These are phyloP conservation scores for Ophiostoma tasmaniense DNA, from an alignment of 2,329 filamentous ascomycete species.

Conservation along the genomic window DNA sequence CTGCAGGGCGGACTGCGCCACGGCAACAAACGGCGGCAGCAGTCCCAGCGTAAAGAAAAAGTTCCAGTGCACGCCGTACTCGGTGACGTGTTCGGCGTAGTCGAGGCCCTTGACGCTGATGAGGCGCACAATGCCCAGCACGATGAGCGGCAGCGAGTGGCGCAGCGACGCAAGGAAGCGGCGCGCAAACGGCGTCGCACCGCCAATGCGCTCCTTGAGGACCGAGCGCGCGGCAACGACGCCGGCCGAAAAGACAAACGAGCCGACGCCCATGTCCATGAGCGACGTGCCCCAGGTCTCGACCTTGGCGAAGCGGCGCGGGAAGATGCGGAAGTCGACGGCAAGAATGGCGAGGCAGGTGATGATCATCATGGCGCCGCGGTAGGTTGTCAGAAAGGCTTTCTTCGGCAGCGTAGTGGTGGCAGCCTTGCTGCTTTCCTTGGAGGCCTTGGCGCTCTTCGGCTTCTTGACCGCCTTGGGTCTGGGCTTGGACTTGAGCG, in stretches of 20 bases:
- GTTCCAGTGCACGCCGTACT: constrained; percentile 99
- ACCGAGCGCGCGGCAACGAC: constrained; percentile 79
- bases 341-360: constrained; percentile 92
- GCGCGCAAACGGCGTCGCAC: constrained; percentile 38
- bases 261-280: constrained; percentile 96
- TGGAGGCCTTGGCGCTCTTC: constrained; percentile 26
- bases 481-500: background rate
- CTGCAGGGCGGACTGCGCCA: constrained; percentile 65
- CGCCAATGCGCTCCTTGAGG: constrained; percentile 51
- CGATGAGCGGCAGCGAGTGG: constrained; percentile 73
- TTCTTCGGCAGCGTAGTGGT: constrained; percentile 67
- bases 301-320: constrained; percentile 90
- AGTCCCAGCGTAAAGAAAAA: constrained; percentile 96
- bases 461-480: constrained; percentile 34
- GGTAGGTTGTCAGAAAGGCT: constrained; percentile 86
- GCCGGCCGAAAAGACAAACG: constrained; percentile 91
- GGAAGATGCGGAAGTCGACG: constrained; percentile 90
- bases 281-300: constrained; percentile 99
- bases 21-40: constrained; percentile 77
- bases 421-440: background rate
- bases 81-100: constrained; percentile 93
- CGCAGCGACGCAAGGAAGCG: constrained; percentile 61
- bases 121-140: constrained; percentile 71
- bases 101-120: constrained; percentile 88
- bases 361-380: constrained; percentile 81